Base-by-base conservation (phyloP, 163 green algal species). In the Prototheca cutis region DNA sequence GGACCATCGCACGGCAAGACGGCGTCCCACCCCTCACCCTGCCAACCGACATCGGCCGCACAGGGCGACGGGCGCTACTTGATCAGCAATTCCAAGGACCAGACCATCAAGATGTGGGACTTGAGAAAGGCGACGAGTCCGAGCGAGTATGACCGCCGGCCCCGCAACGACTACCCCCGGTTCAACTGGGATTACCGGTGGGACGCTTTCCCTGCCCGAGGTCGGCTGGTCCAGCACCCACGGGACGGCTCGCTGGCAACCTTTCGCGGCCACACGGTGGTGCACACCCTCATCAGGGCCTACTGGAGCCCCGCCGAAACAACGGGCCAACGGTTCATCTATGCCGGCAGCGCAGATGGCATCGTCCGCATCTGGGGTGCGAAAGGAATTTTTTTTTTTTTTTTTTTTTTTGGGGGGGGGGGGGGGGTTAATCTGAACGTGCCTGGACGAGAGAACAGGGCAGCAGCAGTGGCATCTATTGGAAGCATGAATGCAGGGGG, bases 41-140 rank as follows among this genome's bases (percentile, higher is more conserved):
- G n/a, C n/a, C n/a, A n/a, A n/a, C n/a, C n/a, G n/a, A n/a, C n/a
- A n/a, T n/a, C n/a, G n/a, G n/a, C 2, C 48, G 55, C 17, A 25
- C 63, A 63, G 55, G 79, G 76, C 1, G 84, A 94, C 55, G 82
- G 82, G 28, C 48, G 69, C 3, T 77, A 91, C 73, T 48, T 97
- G 15, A 83, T 96, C 52, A 79, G 53, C 71, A 98, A 97, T 72
- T 51, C 49, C 70, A 98, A 98, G 81, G 90, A 98, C 71, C 91
- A 97, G 72, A 91, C 71, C 19, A 66, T 89, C 18, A 92, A 90
- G 75, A 63, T 97, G 40, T 98, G 90, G 90, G 90, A 97, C 63
- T 32, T 92, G 21, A 40, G 68, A 8, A 25, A 27, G 27, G 40
- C 55, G 49, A 29, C 28, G 4, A 40, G 24, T 25, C 29, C 24